Evolutionary conservation across 2,329 filamentous ascomycete species (phyloP).

Genomic region (Calonectria naviculata): DNA sequence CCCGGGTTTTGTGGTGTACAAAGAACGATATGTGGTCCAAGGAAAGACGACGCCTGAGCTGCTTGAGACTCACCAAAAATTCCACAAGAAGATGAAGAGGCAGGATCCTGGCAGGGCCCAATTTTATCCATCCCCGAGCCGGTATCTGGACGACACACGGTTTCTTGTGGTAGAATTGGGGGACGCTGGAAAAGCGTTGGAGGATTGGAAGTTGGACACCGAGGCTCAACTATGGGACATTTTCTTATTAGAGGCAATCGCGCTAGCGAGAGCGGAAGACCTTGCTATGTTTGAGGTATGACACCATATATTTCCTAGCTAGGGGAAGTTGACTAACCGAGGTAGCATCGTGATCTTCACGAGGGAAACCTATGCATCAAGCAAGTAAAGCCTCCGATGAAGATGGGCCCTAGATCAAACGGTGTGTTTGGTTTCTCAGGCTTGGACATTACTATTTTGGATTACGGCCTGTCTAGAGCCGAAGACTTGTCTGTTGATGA

Average conservation of each 20-base stretch:
- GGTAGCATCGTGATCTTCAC: conserved; percentile 72
- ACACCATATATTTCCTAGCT: neutral
- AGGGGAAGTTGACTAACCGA: conserved; percentile 17
- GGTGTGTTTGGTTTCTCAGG: conserved; percentile 68
- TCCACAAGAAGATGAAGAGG: conserved; percentile 64
- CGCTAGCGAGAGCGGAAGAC: conserved; percentile 69
- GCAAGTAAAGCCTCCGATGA: conserved; percentile 49
- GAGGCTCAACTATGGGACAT: conserved; percentile 71
- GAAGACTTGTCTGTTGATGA: conserved; percentile 53
- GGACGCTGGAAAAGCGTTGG: conserved; percentile 69
- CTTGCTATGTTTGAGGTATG: conserved; percentile 69
- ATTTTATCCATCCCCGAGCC: conserved; percentile 71
- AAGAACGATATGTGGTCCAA: conserved; percentile 70
- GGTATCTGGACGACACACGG: conserved; percentile 66
- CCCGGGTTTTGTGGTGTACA: conserved; percentile 74
- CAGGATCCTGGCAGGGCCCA: conserved; percentile 67
- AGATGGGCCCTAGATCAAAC: conserved; percentile 42
- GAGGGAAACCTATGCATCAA: conserved; percentile 73
- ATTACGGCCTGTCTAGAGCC: conserved; percentile 73
- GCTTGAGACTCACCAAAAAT: conserved; percentile 69
- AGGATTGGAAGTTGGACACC: conserved; percentile 64
- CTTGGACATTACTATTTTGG: conserved; percentile 72
- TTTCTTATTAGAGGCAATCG: conserved; percentile 69
- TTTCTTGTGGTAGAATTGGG: conserved; percentile 73
- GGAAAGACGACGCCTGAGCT: conserved; percentile 65